phyloP scores from a whole-genome alignment of 2,329 filamentous ascomycete genomes.

The Monosporascus sp. region DNA sequence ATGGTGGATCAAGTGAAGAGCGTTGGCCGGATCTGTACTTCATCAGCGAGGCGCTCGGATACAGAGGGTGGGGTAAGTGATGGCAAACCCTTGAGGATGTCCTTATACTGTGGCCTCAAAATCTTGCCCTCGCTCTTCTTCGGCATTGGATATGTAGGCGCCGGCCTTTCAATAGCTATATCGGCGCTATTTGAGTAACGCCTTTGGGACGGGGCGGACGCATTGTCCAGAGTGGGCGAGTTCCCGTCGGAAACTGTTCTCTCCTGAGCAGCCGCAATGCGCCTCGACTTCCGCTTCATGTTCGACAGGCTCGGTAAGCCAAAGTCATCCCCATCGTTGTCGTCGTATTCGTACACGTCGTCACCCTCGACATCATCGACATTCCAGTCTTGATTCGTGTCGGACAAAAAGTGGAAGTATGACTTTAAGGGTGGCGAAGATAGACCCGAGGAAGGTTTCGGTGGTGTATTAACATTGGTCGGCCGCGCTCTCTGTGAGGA shows the following conservation, averaged over 20 bases:
- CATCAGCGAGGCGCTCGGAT: conserved; percentile 3
- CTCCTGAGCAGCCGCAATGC: conserved; percentile 42
- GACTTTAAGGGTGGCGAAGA: conserved; percentile 64
- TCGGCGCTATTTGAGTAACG: conserved; percentile 82
- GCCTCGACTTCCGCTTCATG: conserved; percentile 69
- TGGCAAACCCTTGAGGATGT: conserved; percentile 67
- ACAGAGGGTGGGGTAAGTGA: background rate
- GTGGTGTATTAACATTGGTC: conserved; percentile 52
- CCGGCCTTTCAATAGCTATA: conserved; percentile 84
- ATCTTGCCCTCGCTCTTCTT: conserved; percentile 95
- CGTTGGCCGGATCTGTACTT: conserved; percentile 72
- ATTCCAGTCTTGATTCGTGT: conserved; percentile 79
- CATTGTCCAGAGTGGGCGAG: conserved; percentile 32
- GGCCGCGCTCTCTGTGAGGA: conserved; percentile 48
- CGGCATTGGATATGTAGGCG: conserved; percentile 77
- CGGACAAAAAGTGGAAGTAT: conserved; percentile 77
- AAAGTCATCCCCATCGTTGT: conserved; percentile 92
- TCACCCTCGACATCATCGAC: conserved; percentile 58
- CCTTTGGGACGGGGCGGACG: conserved; percentile 39
- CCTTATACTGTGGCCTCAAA: conserved; percentile 92
- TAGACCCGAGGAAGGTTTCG: conserved; percentile 44
- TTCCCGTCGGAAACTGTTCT: conserved; percentile 26
- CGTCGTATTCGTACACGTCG: conserved; percentile 73
- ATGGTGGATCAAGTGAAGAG: conserved; percentile 89
- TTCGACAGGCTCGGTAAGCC: conserved; percentile 87